Evolutionary conservation across 2,329 filamentous ascomycete species (phyloP).

Genomic region (Microascus cirrosus): DNA sequence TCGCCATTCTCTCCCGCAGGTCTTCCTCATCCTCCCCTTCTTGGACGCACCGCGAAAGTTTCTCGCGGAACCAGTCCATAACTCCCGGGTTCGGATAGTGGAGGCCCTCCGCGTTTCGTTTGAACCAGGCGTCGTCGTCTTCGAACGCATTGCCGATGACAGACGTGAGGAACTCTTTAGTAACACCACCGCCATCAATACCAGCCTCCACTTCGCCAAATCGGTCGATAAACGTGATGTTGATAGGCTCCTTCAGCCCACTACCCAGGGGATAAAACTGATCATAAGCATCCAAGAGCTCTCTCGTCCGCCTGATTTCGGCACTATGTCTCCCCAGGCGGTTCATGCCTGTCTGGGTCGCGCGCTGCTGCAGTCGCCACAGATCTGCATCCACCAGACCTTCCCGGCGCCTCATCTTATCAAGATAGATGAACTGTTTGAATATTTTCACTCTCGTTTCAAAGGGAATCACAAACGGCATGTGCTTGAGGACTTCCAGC

Average conservation of each 20-base stretch:
- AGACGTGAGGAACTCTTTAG: slow-evolving; percentile 90
- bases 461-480: slow-evolving; percentile 96
- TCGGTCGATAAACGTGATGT: slow-evolving; percentile 90
- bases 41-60: slow-evolving; percentile 27
- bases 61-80: slow-evolving; percentile 56
- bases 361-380: slow-evolving; percentile 8
- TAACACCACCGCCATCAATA: slow-evolving; percentile 93
- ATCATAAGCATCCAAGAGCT: slow-evolving; percentile 61
- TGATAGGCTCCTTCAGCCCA: slow-evolving; percentile 84
- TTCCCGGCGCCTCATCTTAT: slow-evolving; percentile 60
- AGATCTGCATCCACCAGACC: slow-evolving; percentile 40
- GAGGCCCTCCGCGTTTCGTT: slow-evolving; percentile 66
- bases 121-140: slow-evolving; percentile 54
- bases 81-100: slow-evolving; percentile 80
- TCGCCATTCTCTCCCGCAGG: slow-evolving; percentile 13
- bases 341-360: background rate
- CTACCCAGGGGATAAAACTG: slow-evolving; percentile 75
- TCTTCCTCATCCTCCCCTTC: background rate
- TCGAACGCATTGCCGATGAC: slow-evolving; percentile 78
- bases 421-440: slow-evolving; percentile 77
- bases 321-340: slow-evolving; percentile 3
- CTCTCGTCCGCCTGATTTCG: background rate
- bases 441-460: slow-evolving; percentile 86
- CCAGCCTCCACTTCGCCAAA: slow-evolving; percentile 82
- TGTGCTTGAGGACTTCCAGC: slow-evolving; percentile 83